These are phyloP conservation scores for Talaromyces nanjingensis DNA, from an alignment of 495 filamentous ascomycete species.

Conservation along the genomic window DNA sequence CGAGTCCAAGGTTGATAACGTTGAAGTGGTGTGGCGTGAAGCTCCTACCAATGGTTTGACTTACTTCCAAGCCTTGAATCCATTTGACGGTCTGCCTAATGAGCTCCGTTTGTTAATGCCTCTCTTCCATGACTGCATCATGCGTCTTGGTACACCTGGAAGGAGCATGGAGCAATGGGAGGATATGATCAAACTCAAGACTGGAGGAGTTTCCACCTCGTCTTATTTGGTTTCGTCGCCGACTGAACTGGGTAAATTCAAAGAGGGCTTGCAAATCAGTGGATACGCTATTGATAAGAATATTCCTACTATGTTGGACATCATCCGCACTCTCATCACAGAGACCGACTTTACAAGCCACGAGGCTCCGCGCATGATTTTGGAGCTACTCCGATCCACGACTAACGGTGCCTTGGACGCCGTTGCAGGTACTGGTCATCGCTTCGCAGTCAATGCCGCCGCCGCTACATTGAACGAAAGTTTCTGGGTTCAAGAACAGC, in stretches of 20 bases:
- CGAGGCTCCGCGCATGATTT: conserved; percentile 71
- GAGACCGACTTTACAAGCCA: conserved; percentile 86
- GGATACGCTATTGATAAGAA: conserved; percentile 86
- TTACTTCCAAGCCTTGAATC: conserved; percentile 86
- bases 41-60: conserved; percentile 92
- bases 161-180: conserved; percentile 92
- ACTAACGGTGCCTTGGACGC: conserved; percentile 87
- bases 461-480: conserved; percentile 69
- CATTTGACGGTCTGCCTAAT: conserved; percentile 70
- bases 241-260: conserved; percentile 55
- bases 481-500: conserved; percentile 68
- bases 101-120: conserved; percentile 81
- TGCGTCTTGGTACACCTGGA: conserved; percentile 82
- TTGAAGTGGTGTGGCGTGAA: conserved; percentile 81
- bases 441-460: conserved; percentile 75
- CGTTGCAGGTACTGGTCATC: conserved; percentile 80
- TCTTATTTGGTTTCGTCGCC: conserved; percentile 75
- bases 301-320: conserved; percentile 81
- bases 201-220: conserved; percentile 77
- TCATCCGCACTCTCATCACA: conserved; percentile 68
- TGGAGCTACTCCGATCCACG: conserved; percentile 74
- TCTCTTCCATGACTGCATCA: conserved; percentile 84
- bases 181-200: conserved; percentile 91
- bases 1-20: conserved; percentile 56
- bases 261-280: conserved; percentile 74